Evolutionary conservation across 441 rosid species (phyloP), one percentile per base, ranked within the genome.

Genomic region (Brassica balearica): DNA sequence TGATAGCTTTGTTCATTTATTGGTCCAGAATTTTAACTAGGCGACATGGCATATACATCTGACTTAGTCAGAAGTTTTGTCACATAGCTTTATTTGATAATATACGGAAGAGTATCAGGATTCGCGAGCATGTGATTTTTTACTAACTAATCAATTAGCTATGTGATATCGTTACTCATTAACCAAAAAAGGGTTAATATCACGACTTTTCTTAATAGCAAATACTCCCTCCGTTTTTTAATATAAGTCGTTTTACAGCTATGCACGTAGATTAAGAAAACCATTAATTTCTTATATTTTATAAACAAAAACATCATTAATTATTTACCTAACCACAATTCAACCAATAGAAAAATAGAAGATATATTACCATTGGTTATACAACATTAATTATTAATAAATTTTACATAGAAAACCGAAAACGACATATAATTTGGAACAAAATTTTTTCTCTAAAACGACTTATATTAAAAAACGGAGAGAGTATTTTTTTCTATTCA

Each of bases 1-100:
- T 64, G 58, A 63, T 72, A 38, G 11, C 43, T 72, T 73, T 72
- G 9, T 72, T 29, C 63, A 14, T 77, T n/a, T 1, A 3, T 43
- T 65, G 8, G 60, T 65, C 60, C 56, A 11, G 12, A 17, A 25
- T 17, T 64, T 17, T 41, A 17, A 29, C 64, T 62, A 51, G 58
- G 5, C 69, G 65, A 15, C 74, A 51, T 48, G 65, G 5, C 71
- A 36, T 36, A 19, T 34, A 12, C 25, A 46, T 75, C 36, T 38
- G 32, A 56, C 58, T 4, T 10, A 15, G 60, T 75, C 60, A 19
- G 34, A 34, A 15, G 48, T 15, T 34, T 29, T 32, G 22, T 64
- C 38, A 14, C 11, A 3, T 19, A 63, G 17, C 6, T 41, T 23
- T 38, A 12, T 38, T 72, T 61, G 59, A 41, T 29, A 8, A 51